Percentiles rank a stretch among this genome's conserved stretches.
These are phyloP conservation scores for Penicillium sclerotigenum DNA, from an alignment of 2,329 filamentous ascomycete species.

Conservation along the genomic window DNA sequence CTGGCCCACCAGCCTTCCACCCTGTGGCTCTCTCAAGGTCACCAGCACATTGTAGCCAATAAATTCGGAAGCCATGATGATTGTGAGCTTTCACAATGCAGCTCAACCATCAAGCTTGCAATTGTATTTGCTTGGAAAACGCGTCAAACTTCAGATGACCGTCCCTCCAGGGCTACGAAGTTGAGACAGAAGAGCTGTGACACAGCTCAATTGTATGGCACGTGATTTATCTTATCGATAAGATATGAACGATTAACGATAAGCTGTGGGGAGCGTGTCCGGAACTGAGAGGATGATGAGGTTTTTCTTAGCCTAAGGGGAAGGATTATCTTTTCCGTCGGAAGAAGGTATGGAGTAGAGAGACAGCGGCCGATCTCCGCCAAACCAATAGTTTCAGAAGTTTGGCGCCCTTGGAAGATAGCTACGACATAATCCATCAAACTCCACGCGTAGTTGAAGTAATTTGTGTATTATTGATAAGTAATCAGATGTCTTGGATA, in stretches of 20 bases:
- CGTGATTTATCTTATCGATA: constrained; percentile 30
- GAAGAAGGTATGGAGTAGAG: too few species aligned
- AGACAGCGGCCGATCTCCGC: too few species aligned
- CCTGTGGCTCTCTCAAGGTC: constrained; percentile 64
- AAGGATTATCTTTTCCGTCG: too few species aligned
- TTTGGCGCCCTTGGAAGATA: too few species aligned
- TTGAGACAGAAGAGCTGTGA: constrained; percentile 19
- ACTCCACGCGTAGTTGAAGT: not conserved
- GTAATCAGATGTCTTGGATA: not conserved
- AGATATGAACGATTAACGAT: not conserved
- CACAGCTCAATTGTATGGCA: constrained; percentile 20
- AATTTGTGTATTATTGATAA: not conserved
- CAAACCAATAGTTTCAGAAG: too few species aligned
- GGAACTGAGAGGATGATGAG: too few species aligned
- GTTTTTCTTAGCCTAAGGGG: too few species aligned
- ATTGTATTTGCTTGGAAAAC: not conserved
- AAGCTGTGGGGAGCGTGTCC: not conserved
- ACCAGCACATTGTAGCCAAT: constrained; percentile 74
- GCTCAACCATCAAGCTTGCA: not conserved
- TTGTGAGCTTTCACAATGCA: not conserved
- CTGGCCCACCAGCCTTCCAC: constrained; percentile 64
- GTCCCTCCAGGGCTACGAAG: too few species aligned
- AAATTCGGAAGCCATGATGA: constrained; percentile 64
- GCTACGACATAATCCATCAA: not conserved
- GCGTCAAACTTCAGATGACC: constrained; percentile 1